Evolutionary conservation across 345 rosid species (phyloP).

Genomic region (Nephelium lappaceum): DNA sequence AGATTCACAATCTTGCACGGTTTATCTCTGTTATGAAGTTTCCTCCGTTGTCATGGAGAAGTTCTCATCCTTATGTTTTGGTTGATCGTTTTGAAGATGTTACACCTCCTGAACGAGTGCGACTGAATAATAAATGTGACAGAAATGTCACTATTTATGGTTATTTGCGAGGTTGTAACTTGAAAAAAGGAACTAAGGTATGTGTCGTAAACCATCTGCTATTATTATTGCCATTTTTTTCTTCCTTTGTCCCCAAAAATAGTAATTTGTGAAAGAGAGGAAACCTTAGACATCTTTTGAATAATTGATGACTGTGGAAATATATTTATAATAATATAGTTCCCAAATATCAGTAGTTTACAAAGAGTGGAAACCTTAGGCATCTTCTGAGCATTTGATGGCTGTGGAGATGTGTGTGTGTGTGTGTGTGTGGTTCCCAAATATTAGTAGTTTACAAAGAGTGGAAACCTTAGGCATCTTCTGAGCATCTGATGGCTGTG

Average conservation of each 20-base stretch:
- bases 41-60: constrained; percentile 82
- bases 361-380: background rate
- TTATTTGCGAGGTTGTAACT: constrained; percentile 92
- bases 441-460: no score
- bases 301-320: background rate
- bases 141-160: constrained; percentile 87
- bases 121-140: constrained; percentile 72
- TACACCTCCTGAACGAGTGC: constrained; percentile 82
- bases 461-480: no score
- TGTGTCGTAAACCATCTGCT: constrained; percentile 13
- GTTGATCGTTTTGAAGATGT: constrained; percentile 97
- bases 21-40: constrained; percentile 80
- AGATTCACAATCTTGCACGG: constrained; percentile 80
- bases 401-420: background rate
- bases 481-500: no score
- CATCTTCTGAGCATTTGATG: background rate
- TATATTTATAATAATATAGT: background rate
- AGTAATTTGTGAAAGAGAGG: background rate
- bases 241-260: background rate
- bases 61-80: constrained; percentile 86
- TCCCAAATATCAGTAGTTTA: background rate
- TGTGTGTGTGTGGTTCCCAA: no score
- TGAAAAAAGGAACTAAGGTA: constrained; percentile 91
- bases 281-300: background rate
- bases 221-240: background rate